These are phyloP conservation scores for Teratosphaeria gauchensis DNA, from an alignment of 2,329 filamentous ascomycete genomes.

Conservation along the genomic window DNA sequence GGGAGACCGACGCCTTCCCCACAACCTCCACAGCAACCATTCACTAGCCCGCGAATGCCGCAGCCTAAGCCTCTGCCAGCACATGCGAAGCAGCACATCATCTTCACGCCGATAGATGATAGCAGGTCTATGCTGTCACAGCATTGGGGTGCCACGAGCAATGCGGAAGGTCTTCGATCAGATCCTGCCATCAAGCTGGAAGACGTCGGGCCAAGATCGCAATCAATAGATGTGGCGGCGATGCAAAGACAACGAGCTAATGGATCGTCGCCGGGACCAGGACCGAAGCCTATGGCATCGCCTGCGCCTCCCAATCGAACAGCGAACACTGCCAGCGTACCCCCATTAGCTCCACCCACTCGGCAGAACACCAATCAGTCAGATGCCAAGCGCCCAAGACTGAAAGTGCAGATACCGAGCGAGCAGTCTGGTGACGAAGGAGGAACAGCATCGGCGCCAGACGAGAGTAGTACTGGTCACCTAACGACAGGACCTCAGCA, in stretches of 20 bases:
- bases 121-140: slow-evolving; percentile 79
- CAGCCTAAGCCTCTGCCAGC: slow-evolving; percentile 55
- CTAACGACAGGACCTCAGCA: slow-evolving; percentile 27
- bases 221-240: slow-evolving; percentile 55
- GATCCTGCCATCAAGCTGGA: slow-evolving; percentile 37
- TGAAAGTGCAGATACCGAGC: slow-evolving; percentile 92
- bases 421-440: slow-evolving; percentile 68
- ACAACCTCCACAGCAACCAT: slow-evolving; percentile 42
- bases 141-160: slow-evolving; percentile 54
- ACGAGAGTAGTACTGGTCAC: slow-evolving; percentile 51
- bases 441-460: slow-evolving; percentile 53
- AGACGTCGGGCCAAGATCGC: slow-evolving; percentile 41
- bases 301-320: slow-evolving; percentile 39
- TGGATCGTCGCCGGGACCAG: slow-evolving; percentile 47
- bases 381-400: slow-evolving; percentile 63
- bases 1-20: slow-evolving; percentile 33
- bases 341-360: slow-evolving; percentile 29
- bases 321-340: slow-evolving; percentile 51
- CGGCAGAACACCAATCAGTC: slow-evolving; percentile 68
- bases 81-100: slow-evolving; percentile 67
- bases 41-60: slow-evolving; percentile 44
- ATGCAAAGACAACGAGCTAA: slow-evolving; percentile 40
- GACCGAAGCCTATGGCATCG: slow-evolving; percentile 22
- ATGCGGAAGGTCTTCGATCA: slow-evolving; percentile 36
- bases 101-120: slow-evolving; percentile 95